Evolutionary conservation across 139 green algal genomes (phyloP), one percentile per base, ranked within the genome.

Genomic region (Volvox reticuliferus): DNA sequence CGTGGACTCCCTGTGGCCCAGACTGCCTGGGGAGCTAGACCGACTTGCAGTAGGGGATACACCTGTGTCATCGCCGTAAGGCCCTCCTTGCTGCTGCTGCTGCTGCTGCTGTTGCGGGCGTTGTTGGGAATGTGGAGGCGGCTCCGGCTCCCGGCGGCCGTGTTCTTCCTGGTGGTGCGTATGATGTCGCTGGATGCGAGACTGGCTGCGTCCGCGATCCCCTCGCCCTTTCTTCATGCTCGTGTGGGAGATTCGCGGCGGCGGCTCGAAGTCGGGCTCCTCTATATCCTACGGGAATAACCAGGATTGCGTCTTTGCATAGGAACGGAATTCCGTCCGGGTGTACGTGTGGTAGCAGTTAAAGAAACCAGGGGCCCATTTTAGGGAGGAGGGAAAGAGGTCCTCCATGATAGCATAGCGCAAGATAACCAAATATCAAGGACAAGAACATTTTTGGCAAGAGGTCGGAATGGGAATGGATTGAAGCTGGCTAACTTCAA

Each of bases 21-120:
- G 26, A 32, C 71, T 30, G 71, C 26, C 28, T 14, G 71, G 71
- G 26, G 71, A 79, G 71, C 28, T 32, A 30, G 71, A 32, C 22
- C 71, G 71, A 20, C 71, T 79, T 14, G 26, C 71, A 30, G 14
- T 20, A 20, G 71, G 71, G 14, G 71, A 79, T 30, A 79, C 67
- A 26, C 22, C 67, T 75, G 67, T 12, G 67, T 26, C 67, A 2
- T 26, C 22, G 24, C 67, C 67, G 22, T 32, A 28, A 75, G 71
- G 71, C 24, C 71, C 17, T 20, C 71, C 14, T 79, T 81, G 75
- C 75, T 81, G 32, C 75, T 81, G 75, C 71, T 79, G 71, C 71
- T n/a, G 71, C 69, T 78, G 69, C 19, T n/a, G 69, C 14, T 78
- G 12, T n/a, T 78, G 13, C 12, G 24, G 14, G 24, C 20, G 69